Evolutionary conservation across 768 basidiomycete species (phyloP).

Genomic region (Saitozyma sp.): DNA sequence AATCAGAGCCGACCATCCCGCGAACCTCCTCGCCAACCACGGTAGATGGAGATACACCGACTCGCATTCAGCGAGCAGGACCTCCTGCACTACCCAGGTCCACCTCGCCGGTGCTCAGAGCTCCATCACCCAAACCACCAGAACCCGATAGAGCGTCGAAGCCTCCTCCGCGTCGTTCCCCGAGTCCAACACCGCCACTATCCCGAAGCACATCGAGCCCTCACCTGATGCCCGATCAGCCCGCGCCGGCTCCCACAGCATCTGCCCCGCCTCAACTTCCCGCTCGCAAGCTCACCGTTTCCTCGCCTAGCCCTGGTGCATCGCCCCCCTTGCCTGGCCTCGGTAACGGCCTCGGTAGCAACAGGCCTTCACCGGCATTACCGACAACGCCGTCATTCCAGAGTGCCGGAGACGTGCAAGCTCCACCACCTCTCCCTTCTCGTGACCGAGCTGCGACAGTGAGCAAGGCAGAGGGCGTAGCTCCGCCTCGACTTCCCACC

Average conservation of each 20-base stretch:
- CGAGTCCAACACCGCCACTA: too few relatives aligned
- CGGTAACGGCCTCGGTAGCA: too few relatives aligned
- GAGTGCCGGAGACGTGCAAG: too few relatives aligned
- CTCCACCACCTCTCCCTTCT: too few relatives aligned
- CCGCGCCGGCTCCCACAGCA: not conserved
- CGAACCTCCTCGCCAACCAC: not conserved
- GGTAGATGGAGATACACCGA: not conserved
- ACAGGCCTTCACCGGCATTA: too few relatives aligned
- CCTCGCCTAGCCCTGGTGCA: too few relatives aligned
- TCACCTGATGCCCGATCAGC: not conserved
- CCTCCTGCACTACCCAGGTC: not conserved
- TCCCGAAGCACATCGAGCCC: too few relatives aligned
- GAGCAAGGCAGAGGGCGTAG: too few relatives aligned
- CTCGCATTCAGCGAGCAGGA: not conserved
- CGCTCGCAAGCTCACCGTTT: slow-evolving; percentile 1
- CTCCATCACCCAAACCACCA: slow-evolving; percentile 14
- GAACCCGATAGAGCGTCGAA: slow-evolving; percentile 8
- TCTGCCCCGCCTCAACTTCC: slow-evolving; percentile 8
- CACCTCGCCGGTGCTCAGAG: not conserved
- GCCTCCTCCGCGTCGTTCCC: not conserved
- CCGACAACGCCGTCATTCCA: too few relatives aligned
- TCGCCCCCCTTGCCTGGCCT: too few relatives aligned
- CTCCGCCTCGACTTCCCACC: too few relatives aligned
- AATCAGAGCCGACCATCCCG: not conserved
- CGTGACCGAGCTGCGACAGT: too few relatives aligned